Conservation (phyloP, 2,329 filamentous ascomycete genomes). For the Pezicula carpinea region DNA sequence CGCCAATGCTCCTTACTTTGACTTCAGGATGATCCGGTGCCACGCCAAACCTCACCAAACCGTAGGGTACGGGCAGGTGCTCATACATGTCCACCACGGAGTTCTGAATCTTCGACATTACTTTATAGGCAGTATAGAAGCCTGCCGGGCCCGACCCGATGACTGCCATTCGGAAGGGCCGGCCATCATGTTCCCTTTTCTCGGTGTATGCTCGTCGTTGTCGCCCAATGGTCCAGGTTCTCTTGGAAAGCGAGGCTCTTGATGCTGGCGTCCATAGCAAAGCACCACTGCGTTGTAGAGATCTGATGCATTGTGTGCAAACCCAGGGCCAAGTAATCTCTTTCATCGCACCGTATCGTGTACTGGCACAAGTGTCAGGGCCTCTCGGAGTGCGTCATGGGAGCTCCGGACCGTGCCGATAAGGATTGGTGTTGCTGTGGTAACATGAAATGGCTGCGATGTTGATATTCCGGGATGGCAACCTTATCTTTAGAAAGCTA, state of each 20-base stretch:
- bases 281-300: constrained; percentile 3
- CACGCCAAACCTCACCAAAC: constrained; percentile 87
- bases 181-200: constrained; percentile 24
- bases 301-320: constrained; percentile 21
- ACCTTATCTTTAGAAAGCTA: not conserved
- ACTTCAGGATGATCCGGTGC: constrained; percentile 99
- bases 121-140: constrained; percentile 87
- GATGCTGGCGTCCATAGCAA: constrained; percentile 3
- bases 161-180: constrained; percentile 74
- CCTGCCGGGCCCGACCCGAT: constrained; percentile 93
- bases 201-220: constrained; percentile 18
- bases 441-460: constrained; percentile 24
- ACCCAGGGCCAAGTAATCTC: constrained; percentile 19
- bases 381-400: not conserved
- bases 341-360: constrained; percentile 16
- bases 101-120: constrained; percentile 70
- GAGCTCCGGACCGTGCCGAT: not conserved
- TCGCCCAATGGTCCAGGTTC: not conserved
- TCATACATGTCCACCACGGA: constrained; percentile 94
- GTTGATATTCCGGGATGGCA: constrained; percentile 8
- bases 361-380: no score
- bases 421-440: constrained; percentile 3
- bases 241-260: not conserved
- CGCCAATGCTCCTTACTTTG: constrained; percentile 56
- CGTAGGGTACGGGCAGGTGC: constrained; percentile 85